A percentile compares a stretch with the other conserved stretches of the same genome.
phyloP scores from a whole-genome alignment of 2,329 filamentous ascomycete species.

The Hypoxylon sp. region DNA sequence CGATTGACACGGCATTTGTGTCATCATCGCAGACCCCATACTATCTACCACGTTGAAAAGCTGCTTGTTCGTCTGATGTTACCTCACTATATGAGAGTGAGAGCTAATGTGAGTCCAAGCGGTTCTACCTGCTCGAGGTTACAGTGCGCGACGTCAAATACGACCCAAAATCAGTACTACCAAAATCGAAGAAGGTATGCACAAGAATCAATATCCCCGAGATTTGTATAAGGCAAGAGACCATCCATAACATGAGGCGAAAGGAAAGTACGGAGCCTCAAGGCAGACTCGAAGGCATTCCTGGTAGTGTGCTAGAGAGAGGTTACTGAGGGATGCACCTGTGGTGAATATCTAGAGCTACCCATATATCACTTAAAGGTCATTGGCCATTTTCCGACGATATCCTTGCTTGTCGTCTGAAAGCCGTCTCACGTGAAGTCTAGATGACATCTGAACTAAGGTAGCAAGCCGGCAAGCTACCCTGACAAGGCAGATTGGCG shows the following conservation, averaged over 20 bases:
- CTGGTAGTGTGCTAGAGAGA: background rate
- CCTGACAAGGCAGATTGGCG: background rate
- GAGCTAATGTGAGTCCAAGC: background rate
- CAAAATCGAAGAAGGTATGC: background rate
- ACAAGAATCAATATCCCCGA: background rate
- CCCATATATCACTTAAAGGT: background rate
- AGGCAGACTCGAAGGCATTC: constrained; percentile 28
- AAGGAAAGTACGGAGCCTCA: constrained; percentile 8
- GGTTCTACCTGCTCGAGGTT: no score
- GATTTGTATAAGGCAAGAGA: background rate
- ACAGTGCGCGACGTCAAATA: background rate
- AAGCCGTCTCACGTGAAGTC: constrained; percentile 1
- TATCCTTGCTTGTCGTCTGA: background rate
- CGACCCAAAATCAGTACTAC: background rate
- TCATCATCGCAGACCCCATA: background rate
- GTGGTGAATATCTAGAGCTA: constrained; percentile 1
- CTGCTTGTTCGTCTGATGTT: background rate
- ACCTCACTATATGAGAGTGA: background rate
- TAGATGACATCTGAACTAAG: constrained; percentile 10
- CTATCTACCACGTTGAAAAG: background rate
- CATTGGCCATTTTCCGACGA: background rate
- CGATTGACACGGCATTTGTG: background rate
- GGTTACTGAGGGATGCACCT: background rate
- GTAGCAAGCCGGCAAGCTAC: background rate
- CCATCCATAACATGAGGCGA: background rate